Percentiles rank a stretch among this genome's conserved stretches.
Evolutionary conservation across 768 basidiomycete species (phyloP).

Genomic region (Agaricus subrufescens): DNA sequence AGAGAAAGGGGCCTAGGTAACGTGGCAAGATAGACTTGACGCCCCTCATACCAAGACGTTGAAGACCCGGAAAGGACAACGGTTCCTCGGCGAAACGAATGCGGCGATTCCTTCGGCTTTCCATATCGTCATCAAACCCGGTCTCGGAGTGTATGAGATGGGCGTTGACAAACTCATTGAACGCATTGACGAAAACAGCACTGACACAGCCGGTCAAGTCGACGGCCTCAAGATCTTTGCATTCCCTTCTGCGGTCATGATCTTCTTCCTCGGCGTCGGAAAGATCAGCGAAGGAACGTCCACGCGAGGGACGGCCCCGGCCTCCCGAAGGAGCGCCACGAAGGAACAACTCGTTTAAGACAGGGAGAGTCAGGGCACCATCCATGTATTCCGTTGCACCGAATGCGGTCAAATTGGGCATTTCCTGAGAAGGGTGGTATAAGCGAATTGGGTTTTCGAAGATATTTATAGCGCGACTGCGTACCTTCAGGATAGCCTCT

Average conservation of each 20-base stretch:
- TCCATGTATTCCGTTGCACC: constrained; percentile 99
- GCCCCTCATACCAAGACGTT: constrained; percentile 76
- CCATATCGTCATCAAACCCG: constrained; percentile 38
- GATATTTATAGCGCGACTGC: constrained; percentile 13
- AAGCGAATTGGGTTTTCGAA: constrained; percentile 9
- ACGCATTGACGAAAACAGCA: constrained; percentile 80
- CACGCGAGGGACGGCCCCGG: constrained; percentile 63
- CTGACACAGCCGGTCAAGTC: constrained; percentile 96
- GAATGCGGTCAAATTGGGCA: constrained; percentile 79
- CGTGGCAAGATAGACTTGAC: constrained; percentile 72
- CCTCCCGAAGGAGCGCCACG: constrained; percentile 72
- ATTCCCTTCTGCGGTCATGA: constrained; percentile 66
- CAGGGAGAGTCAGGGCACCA: constrained; percentile 76
- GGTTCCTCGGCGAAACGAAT: constrained; percentile 43
- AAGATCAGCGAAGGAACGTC: constrained; percentile 45
- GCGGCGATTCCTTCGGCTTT: constrained; percentile 23
- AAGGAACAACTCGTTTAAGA: constrained; percentile 87
- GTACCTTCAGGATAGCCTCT: constrained; percentile 69
- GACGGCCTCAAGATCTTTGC: constrained; percentile 78
- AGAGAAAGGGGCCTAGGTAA: constrained; percentile 66
- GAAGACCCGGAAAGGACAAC: constrained; percentile 62
- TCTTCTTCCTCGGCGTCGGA: constrained; percentile 73
- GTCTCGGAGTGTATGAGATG: constrained; percentile 49
- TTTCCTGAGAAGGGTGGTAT: constrained; percentile 52
- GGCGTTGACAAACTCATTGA: constrained; percentile 75